Base-by-base conservation (phyloP, 345 rosid species). In the Cardiospermum halicacabum region DNA sequence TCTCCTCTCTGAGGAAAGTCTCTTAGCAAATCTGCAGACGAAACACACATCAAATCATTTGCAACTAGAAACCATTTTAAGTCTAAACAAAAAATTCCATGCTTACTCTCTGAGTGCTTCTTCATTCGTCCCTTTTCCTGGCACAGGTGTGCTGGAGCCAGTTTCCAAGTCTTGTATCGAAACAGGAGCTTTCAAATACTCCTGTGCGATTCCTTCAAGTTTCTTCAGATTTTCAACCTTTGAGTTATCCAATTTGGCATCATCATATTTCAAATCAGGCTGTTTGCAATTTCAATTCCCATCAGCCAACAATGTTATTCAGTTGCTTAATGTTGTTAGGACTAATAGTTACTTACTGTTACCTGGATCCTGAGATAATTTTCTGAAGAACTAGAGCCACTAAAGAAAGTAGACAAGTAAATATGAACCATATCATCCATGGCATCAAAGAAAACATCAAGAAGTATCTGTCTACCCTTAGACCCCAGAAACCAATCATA, bases 321-420 rank as follows among this genome's bases (percentile, higher is more conserved):
- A n/a, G n/a, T n/a, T n/a, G n/a, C n/a, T n/a, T n/a, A n/a, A n/a
- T n/a, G n/a, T n/a, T n/a, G n/a, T n/a, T n/a, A n/a, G n/a, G n/a
- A n/a, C n/a, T n/a, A n/a, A n/a, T n/a, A n/a, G 53, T 53, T 57
- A 51, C 30, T 8, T 4, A 7, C 40, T 13, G 32, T 2, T 63
- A 64, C 74, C 74, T 64, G 65, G 18, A 70, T 57, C 22, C 74
- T 45, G 18, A 58, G 56, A 59, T 68, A 50, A 40, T 68, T 59
- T 27, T 36, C 21, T 18, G 7, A 6, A 26, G 37, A 5, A 37
- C 22, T 19, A 37, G 65, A 31, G 53, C 13, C 37, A 48, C 7
- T 64, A 34, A 68, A 68, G 49, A 50, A 36, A 21, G 12, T 19
- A 27, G 72, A 68, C 28, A 37, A 1, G 22, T 39, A 69, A 5